Base-by-base conservation (phyloP, 2,329 filamentous ascomycete genomes). In the Alternaria sp. region DNA sequence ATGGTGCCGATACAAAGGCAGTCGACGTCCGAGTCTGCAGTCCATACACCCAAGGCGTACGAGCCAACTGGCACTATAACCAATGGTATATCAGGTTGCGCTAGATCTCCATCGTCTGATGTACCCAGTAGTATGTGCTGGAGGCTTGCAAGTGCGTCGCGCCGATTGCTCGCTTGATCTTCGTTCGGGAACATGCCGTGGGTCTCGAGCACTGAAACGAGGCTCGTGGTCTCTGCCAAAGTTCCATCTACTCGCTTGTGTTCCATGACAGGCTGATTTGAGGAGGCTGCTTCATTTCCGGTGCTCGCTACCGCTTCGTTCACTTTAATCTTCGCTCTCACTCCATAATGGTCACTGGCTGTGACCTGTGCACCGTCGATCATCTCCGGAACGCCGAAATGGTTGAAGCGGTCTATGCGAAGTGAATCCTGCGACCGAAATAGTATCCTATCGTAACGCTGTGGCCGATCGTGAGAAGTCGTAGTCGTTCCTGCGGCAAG, bases 391-490 rank as follows among this genome's bases (percentile, higher is more conserved):
- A 84, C 79, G 0, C 88, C 89, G 72, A 91, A 90, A 72, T 84
- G 82, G 67, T 88, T 88, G 77, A 89, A 90, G 0, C 79, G 74
- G 4, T 71, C 71, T 6, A 86, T 75, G 15, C 76, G 70, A 6
- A 86, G 74, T 3, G 73, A 44, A 4, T 76, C 81, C 15, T 81
- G 77, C 7, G 80, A 78, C 47, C 83, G 85, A 33, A 88, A 76
- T 3, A 90, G 76, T 47, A 92, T 88, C 33, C 89, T 83, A 70
- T 91, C 89, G 64, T 91, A 91, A 51, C 90, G 80, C 71, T 91
- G 89, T 2, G 89, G 88, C 20, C 87, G 82, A 67, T 84, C 84
- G 51, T 87, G 83, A 2, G 89, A 88, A 10, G 87, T 84, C 45
- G 86, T 84, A 2, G 85, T 83, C 4, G 84, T 84, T 11, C 82